Base-by-base conservation (phyloP, 1,284 basidiomycete species). In the Kalmanozyma brasiliensis region DNA sequence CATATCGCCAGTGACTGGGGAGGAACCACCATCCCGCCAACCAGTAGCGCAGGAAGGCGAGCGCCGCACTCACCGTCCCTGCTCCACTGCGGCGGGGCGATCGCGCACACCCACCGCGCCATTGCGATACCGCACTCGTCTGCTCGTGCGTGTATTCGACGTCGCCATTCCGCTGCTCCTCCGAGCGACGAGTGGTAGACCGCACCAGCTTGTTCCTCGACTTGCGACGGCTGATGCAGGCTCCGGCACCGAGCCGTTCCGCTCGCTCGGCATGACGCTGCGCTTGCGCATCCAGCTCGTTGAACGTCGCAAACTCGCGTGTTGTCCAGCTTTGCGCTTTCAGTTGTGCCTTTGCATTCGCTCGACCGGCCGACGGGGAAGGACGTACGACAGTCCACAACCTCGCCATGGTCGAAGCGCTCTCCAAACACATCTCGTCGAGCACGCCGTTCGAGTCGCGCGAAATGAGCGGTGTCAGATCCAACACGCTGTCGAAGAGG, bases 401-500 rank as follows among this genome's bases (percentile, higher is more conserved):
- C n/a, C 45, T 34, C 10, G 61, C 62, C 32, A 34, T 45, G 14
- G 59, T 49, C 7, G 42, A 26, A 4, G 69, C 49, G 30, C 16
- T 51, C 26, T 67, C 51, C 32, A 70, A 22, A 23, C 37, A 44
- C 6, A 43, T 24, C 22, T 64, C 60, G 46, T 61, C 52, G 11
- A 68, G 35, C 16, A 70, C n/a, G 1, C 59, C 60, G 16, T 47
- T 14, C 24, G 57, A 71, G 9, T 57, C 52, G 7, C 33, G 37
- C 16, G 52, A 38, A 36, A 63, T 45, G 23, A 76, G 55, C 5
- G 74, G 62, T 1, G 68, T 62, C 17, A 78, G 49, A 35, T 78
- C 76, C 8, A 78, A 53, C 23, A 78, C 59, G 26, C 58, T 58
- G 47, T 78, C 76, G 48, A 70, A 78, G 8, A 78, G 40, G 32